Conservation (phyloP, 352 stramenopile genomes). For the Phytophthora cryptogea region DNA sequence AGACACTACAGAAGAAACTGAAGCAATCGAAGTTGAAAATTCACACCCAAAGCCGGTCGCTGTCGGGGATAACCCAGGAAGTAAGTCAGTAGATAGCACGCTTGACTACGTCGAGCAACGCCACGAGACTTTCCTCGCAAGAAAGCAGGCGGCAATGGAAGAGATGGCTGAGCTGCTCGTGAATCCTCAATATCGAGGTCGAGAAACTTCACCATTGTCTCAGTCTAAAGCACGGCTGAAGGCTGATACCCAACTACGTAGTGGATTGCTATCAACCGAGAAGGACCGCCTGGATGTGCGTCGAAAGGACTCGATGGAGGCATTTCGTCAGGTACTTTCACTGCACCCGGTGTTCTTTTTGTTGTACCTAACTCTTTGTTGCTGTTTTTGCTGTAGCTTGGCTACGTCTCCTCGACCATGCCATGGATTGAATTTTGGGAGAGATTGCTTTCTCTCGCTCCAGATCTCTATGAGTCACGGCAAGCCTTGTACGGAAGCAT, state of each 20-base stretch:
- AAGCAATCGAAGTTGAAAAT: conserved; percentile 7
- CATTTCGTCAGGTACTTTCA: conserved; percentile 43
- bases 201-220: conserved; percentile 8
- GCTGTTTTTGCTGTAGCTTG: conserved; percentile 34
- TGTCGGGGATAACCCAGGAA: conserved; percentile 16
- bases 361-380: neutral
- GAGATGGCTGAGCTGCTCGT: conserved; percentile 35
- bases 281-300: conserved; percentile 51
- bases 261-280: conserved; percentile 52
- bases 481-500: conserved; percentile 45
- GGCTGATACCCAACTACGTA: conserved; percentile 26
- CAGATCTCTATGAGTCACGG: conserved; percentile 58
- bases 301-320: conserved; percentile 69
- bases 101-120: conserved; percentile 14
- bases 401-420: conserved; percentile 55
- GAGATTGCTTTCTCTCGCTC: conserved; percentile 41
- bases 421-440: conserved; percentile 68
- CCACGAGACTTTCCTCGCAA: conserved; percentile 29
- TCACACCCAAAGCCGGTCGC: conserved; percentile 7
- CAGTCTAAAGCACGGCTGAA: conserved; percentile 7
- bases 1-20: conserved; percentile 5
- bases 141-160: conserved; percentile 26
- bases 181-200: conserved; percentile 22
- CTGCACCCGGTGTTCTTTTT: neutral
- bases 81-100: conserved; percentile 7